These are phyloP conservation scores for Aspergillus melleus DNA, from an alignment of 2,329 filamentous ascomycete species.

Conservation along the genomic window DNA sequence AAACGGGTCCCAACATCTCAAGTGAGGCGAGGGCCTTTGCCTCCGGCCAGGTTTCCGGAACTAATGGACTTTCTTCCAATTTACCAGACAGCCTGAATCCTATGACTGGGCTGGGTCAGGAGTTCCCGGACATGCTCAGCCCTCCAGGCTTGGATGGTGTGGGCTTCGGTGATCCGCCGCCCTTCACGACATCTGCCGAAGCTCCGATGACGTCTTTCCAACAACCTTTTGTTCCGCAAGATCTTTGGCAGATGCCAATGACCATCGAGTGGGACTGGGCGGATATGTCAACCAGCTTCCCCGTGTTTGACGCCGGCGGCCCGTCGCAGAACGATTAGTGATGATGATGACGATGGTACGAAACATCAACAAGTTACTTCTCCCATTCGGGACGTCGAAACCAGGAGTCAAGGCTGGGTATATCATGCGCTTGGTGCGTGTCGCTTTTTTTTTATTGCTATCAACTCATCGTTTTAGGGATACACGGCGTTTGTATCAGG, in stretches of 20 bases:
- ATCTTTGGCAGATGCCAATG: conserved; percentile 95
- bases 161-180: conserved; percentile 32
- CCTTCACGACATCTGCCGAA: conserved; percentile 30
- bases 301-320: conserved; percentile 32
- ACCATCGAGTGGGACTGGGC: conserved; percentile 88
- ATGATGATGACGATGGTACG: conserved; percentile 26
- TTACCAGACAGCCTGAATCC: conserved; percentile 27
- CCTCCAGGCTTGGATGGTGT: conserved; percentile 34
- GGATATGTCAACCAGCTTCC: conserved; percentile 43
- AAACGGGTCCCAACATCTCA: conserved; percentile 16
- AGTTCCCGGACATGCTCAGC: conserved; percentile 41
- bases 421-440: not conserved
- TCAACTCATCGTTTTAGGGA: conserved; percentile 2
- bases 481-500: conserved; percentile 11
- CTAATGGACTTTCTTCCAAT: conserved; percentile 23
- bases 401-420: not conserved
- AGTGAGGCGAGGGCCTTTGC: conserved; percentile 24
- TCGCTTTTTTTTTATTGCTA: not conserved
- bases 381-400: not conserved
- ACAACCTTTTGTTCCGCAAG: conserved; percentile 86
- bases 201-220: conserved; percentile 59
- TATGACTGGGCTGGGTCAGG: conserved; percentile 33
- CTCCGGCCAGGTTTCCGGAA: conserved; percentile 23
- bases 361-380: conserved; percentile 8
- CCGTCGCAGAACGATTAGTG: conserved; percentile 26